A percentile compares a stretch with the other conserved stretches of the same genome.
These are phyloP conservation scores for Chionographis japonica DNA, from an alignment of 106 monocot genomes.

Conservation along the genomic window DNA sequence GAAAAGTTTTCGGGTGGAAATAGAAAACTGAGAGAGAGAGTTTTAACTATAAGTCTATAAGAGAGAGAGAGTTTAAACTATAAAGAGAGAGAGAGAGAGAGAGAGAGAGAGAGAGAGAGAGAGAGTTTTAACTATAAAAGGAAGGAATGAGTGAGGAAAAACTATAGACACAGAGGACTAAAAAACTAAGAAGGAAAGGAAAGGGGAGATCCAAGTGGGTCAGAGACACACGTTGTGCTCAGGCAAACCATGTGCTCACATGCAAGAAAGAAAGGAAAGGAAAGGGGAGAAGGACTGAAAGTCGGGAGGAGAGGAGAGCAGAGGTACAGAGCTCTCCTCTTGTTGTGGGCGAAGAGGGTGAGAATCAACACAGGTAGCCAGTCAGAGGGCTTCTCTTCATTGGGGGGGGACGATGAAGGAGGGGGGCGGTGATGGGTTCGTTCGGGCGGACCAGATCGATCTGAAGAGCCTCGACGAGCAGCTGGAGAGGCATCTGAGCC, in stretches of 20 bases:
- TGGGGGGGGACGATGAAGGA: constrained; percentile 23
- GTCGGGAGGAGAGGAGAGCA: neutral
- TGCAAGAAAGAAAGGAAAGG: neutral
- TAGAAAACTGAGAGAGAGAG: too few species aligned
- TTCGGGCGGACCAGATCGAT: constrained; percentile 87
- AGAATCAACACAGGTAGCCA: too few species aligned
- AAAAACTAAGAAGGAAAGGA: neutral
- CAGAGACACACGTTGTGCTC: constrained; percentile 19
- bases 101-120: too few species aligned
- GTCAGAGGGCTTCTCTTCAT: too few species aligned
- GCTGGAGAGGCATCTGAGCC: constrained; percentile 69
- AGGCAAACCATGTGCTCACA: constrained; percentile 51
- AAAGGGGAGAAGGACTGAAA: neutral
- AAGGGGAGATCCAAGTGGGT: neutral
- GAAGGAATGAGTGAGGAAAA: too few species aligned
- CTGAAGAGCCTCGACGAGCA: constrained; percentile 89
- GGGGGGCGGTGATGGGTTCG: constrained; percentile 54
- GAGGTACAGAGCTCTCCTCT: neutral
- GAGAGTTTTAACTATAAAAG: too few species aligned
- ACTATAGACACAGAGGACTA: too few species aligned
- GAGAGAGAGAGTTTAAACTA: too few species aligned
- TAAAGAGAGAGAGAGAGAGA: too few species aligned
- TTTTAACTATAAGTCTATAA: too few species aligned
- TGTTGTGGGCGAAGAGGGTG: too few species aligned
- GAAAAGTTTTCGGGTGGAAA: too few species aligned